Evolutionary conservation across 768 basidiomycete genomes (phyloP), one percentile per base, ranked within the genome.

Genomic region (Russula abietina): DNA sequence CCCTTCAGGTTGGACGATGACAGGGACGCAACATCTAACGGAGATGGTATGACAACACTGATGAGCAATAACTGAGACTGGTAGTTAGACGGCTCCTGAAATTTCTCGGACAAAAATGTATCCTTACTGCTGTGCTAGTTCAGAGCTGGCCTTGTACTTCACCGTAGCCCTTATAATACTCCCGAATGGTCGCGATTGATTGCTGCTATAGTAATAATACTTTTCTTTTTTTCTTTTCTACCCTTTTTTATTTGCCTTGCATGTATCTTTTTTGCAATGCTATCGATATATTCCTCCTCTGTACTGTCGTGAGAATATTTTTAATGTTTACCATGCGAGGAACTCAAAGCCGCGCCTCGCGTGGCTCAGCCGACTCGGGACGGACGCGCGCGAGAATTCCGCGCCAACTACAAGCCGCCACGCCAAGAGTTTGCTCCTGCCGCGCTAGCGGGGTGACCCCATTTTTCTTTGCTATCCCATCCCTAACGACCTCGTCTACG

Each of bases 1-100:
- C 22, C 11, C 11, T 26, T 30, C 65, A 85, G 85, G 72, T 76
- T 88, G 73, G 84, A 88, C 73, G 87, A 88, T 70, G 86, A 87
- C 71, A 75, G 84, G 68, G 87, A 89, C 68, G 85, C 79, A 12
- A 77, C 78, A 19, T 81, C 85, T 17, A 83, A 78, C 67, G 80
- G 80, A 33, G 83, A 83, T 67, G 83, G 81, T 45, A 81, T 86
- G 75, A 66, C 71, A 30, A 68, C 73, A 55, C 62, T 74, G 64
- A 67, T 68, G 62, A 55, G 59, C 52, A 70, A 68, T 62, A 59
- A 54, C 43, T 66, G 36, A 64, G 38, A 36, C 54, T 32, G 26
- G 52, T 26, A 49, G 22, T 12, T 48, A 52, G 64, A 57, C 12
- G 11, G 14, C 39, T 5, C 32, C 9, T 46, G n/a, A 24, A 16